A percentile compares a stretch with the other conserved stretches of the same genome.
phyloP scores from a whole-genome alignment of 1,139 yeast genomes.

The Zygoascus meyerae region DNA sequence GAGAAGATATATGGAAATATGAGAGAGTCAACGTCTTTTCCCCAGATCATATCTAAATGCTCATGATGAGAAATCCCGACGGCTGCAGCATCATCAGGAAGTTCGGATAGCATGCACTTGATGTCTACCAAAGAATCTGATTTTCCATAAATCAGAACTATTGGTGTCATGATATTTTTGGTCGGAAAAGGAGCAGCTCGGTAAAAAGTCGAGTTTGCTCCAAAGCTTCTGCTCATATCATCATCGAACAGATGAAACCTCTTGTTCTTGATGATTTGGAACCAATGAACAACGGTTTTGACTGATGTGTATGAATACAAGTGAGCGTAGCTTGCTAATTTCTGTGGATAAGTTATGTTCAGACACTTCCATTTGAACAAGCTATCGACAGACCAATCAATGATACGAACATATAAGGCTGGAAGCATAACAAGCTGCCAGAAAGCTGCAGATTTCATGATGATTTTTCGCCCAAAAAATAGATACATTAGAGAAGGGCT shows the following conservation, averaged over 20 bases:
- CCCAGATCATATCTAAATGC: conserved; percentile 90
- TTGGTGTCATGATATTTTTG: conserved; percentile 60
- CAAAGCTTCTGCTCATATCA: conserved; percentile 29
- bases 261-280: conserved; percentile 77
- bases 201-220: conserved; percentile 34
- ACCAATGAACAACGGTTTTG: conserved; percentile 93
- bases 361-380: conserved; percentile 73
- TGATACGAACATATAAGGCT: conserved; percentile 65
- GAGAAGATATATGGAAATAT: conserved; percentile 49
- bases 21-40: conserved; percentile 51
- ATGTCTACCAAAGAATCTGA: conserved; percentile 81
- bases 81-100: conserved; percentile 38
- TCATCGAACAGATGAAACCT: conserved; percentile 89
- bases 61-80: conserved; percentile 57
- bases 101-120: conserved; percentile 57
- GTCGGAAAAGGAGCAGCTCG: conserved; percentile 64
- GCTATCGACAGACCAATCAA: conserved; percentile 60
- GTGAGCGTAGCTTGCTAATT: conserved; percentile 72
- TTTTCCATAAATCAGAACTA: conserved; percentile 73
- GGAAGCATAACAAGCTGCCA: conserved; percentile 86
- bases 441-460: conserved; percentile 70
- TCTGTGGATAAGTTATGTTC: conserved; percentile 68
- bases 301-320: conserved; percentile 87
- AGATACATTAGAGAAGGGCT: conserved; percentile 71
- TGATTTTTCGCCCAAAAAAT: conserved; percentile 66